phyloP scores from a whole-genome alignment of 495 filamentous ascomycete genomes.

The Platismatia glauca region DNA sequence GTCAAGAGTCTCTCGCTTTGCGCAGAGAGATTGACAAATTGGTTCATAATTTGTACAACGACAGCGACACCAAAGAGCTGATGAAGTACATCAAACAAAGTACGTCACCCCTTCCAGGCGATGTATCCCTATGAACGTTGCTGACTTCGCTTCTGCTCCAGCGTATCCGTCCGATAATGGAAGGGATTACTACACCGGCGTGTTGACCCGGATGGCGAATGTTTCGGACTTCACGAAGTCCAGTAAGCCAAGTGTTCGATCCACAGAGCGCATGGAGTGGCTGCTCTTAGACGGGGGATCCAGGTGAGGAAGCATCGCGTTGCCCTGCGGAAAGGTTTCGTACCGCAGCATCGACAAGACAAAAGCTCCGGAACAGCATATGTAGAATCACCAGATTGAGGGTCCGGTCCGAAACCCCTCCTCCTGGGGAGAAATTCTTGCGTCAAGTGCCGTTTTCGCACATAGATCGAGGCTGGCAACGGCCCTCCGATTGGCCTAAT shows the following conservation, averaged over 20 bases:
- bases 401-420: too few species aligned
- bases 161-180: constrained; percentile 9
- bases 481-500: neutral
- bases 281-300: constrained; percentile 13
- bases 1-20: constrained; percentile 14
- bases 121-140: neutral
- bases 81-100: constrained; percentile 16
- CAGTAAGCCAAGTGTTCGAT: constrained; percentile 11
- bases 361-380: neutral
- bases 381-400: neutral
- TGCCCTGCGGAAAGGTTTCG: neutral
- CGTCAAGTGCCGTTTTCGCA: neutral
- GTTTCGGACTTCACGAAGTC: constrained; percentile 17
- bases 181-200: constrained; percentile 19
- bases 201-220: constrained; percentile 14
- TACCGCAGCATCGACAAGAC: too few species aligned
- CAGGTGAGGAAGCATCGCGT: neutral
- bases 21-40: constrained; percentile 16
- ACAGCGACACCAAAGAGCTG: constrained; percentile 13
- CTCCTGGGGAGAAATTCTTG: neutral
- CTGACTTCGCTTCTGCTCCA: neutral
- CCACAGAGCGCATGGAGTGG: constrained; percentile 19
- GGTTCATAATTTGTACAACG: constrained; percentile 15
- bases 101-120: neutral
- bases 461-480: neutral